Conservation (phyloP, 192 early-diverging fungal genomes). For the Rhizoclosmatium globosum region DNA sequence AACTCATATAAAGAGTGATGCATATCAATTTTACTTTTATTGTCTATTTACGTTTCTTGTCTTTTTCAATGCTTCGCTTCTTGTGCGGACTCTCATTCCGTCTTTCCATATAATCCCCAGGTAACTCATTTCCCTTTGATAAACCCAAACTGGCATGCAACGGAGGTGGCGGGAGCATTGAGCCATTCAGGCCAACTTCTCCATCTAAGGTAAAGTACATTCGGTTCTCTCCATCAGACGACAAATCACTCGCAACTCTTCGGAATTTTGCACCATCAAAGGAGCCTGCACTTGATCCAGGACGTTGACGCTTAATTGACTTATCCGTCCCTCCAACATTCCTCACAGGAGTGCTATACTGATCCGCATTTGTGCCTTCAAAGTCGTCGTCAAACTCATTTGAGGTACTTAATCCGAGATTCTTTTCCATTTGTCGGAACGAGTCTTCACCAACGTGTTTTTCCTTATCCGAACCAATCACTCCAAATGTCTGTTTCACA, state of each 20-base stretch:
- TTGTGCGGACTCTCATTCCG: slow-evolving; percentile 1
- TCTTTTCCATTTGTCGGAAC: neutral
- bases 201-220: neutral
- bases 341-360: too few species aligned
- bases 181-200: neutral
- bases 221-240: neutral
- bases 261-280: neutral
- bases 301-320: neutral
- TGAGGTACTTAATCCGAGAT: neutral
- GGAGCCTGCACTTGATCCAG: neutral
- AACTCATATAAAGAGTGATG: neutral
- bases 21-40: neutral
- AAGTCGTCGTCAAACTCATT: too few species aligned
- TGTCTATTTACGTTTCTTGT: neutral
- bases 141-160: neutral
- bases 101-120: neutral
- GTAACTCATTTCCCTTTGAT: slow-evolving; percentile 6
- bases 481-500: neutral
- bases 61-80: neutral
- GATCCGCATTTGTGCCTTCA: too few species aligned
- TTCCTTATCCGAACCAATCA: neutral
- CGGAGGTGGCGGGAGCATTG: neutral
- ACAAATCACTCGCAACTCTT: neutral
- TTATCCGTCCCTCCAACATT: too few species aligned
- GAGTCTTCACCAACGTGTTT: neutral